Conservation (phyloP, 768 basidiomycete species). For the Cantharellus cinnabarinus region DNA sequence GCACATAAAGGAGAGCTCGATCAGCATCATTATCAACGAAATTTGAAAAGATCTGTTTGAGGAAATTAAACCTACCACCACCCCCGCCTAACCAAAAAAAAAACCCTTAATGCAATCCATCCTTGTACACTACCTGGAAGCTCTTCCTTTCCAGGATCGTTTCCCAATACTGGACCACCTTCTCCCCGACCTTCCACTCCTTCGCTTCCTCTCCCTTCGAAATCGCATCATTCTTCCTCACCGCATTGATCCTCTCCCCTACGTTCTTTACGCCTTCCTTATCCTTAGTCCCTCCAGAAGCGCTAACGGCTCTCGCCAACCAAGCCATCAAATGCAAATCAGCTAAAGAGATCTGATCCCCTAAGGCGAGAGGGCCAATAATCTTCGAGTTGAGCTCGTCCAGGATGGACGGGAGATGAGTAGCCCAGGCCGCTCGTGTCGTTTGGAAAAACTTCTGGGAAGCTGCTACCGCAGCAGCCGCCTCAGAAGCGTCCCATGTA, state of each 20-base stretch:
- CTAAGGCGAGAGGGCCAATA: slow-evolving; percentile 20
- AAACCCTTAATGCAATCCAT: slow-evolving; percentile 22
- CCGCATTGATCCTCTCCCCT: too few species aligned
- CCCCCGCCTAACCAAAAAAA: neutral
- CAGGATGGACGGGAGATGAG: slow-evolving; percentile 26
- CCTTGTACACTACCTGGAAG: slow-evolving; percentile 45
- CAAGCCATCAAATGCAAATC: slow-evolving; percentile 68
- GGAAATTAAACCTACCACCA: too few species aligned
- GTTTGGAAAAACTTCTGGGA: slow-evolving; percentile 28
- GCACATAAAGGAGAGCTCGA: too few species aligned
- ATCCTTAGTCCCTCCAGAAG: slow-evolving; percentile 28
- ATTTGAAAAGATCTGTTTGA: too few species aligned
- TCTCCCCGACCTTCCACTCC: slow-evolving; percentile 22
- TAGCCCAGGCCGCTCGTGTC: slow-evolving; percentile 34
- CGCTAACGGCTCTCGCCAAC: slow-evolving; percentile 37
- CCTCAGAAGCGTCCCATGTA: slow-evolving; percentile 22
- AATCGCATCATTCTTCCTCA: slow-evolving; percentile 8
- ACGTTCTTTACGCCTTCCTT: slow-evolving; percentile 6
- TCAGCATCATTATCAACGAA: too few species aligned
- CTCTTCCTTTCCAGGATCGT: slow-evolving; percentile 40
- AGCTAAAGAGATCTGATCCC: slow-evolving; percentile 64
- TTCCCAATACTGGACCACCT: slow-evolving; percentile 57
- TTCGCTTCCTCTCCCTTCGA: slow-evolving; percentile 15
- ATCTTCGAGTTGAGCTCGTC: slow-evolving; percentile 33
- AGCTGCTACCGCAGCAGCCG: slow-evolving; percentile 28